A percentile compares a stretch with the other conserved stretches of the same genome.
These are phyloP conservation scores for Epichloe scottii DNA, from an alignment of 2,329 filamentous ascomycete species.

Conservation along the genomic window DNA sequence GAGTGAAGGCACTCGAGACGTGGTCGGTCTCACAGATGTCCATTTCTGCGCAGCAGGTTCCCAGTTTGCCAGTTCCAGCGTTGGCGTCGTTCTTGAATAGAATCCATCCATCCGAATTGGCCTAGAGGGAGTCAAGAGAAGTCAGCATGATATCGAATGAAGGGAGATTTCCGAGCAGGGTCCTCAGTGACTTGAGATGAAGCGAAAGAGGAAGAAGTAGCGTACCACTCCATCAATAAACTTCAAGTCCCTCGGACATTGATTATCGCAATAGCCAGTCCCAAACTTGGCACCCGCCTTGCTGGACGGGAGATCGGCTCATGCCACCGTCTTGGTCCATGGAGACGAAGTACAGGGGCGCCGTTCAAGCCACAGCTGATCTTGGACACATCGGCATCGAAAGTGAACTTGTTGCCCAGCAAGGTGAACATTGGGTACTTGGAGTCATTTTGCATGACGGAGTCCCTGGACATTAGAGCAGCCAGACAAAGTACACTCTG, in stretches of 20 bases:
- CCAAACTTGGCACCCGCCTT: slow-evolving; percentile 45
- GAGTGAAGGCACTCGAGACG: slow-evolving; percentile 50
- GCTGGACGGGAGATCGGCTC: slow-evolving; percentile 35
- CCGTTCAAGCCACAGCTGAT: slow-evolving; percentile 60
- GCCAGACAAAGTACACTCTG: slow-evolving; percentile 37
- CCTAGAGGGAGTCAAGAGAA: not conserved
- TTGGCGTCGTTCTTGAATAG: slow-evolving; percentile 40
- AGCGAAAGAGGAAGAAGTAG: not conserved
- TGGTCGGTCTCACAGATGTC: slow-evolving; percentile 54
- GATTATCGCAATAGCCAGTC: slow-evolving; percentile 41
- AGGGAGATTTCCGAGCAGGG: too few relatives aligned
- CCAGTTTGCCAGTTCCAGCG: slow-evolving; percentile 38
- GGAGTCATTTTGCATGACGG: slow-evolving; percentile 19
- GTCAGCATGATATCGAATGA: too few relatives aligned
- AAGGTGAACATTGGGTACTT: not conserved
- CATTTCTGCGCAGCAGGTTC: slow-evolving; percentile 52
- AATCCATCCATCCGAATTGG: slow-evolving; percentile 36
- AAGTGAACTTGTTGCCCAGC: not conserved
- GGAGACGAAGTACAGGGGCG: slow-evolving; percentile 51
- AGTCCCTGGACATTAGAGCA: slow-evolving; percentile 38
- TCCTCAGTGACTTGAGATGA: too few relatives aligned
- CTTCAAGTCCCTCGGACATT: slow-evolving; percentile 34
- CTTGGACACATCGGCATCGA: slow-evolving; percentile 39
- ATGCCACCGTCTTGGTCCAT: slow-evolving; percentile 48
- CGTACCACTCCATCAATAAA: not conserved